These are phyloP conservation scores for Ustilago lituana DNA, from an alignment of 1,284 basidiomycete species.

Conservation along the genomic window DNA sequence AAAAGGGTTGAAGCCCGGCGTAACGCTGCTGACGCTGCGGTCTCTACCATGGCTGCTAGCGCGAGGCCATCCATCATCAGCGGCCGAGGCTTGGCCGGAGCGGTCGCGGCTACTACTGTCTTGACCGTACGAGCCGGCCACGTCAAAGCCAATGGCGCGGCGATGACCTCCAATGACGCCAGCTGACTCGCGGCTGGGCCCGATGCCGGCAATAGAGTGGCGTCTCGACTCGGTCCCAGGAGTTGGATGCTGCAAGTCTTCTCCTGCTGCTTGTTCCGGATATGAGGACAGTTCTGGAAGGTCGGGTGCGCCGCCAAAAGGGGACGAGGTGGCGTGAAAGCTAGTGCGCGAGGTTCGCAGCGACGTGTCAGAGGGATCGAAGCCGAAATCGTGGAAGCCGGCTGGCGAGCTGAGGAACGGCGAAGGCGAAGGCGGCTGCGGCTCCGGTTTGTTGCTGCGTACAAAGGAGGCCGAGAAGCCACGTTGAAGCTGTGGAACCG, in stretches of 20 bases:
- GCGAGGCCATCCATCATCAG: conserved; percentile 18
- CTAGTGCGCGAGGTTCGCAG: conserved; percentile 15
- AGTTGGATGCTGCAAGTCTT: conserved; percentile 1
- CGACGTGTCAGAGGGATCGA: conserved; percentile 26
- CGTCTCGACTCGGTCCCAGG: conserved; percentile 51
- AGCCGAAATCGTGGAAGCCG: conserved; percentile 25
- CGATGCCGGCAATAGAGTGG: conserved; percentile 46
- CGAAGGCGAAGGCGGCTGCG: conserved; percentile 21
- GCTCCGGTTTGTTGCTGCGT: conserved; percentile 27
- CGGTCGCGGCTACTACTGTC: background rate
- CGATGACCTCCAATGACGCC: conserved; percentile 47
- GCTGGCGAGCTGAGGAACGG: conserved; percentile 41
- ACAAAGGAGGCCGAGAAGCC: conserved; percentile 38
- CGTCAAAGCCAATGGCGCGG: conserved; percentile 55
- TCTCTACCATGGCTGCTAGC: conserved; percentile 20
- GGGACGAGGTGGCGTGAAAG: conserved; percentile 22
- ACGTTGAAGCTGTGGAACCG: conserved; percentile 26
- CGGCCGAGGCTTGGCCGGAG: background rate
- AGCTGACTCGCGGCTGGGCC: conserved; percentile 17
- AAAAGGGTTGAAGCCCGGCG: conserved; percentile 37
- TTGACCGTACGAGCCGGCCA: conserved; percentile 1
- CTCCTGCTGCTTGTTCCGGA: conserved; percentile 6
- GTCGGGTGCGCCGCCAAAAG: conserved; percentile 24
- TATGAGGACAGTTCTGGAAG: conserved; percentile 32
- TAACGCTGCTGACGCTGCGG: conserved; percentile 29